Evolutionary conservation across 179 eudicot genomes (phyloP).

Genomic region (Drosera spatulata): DNA sequence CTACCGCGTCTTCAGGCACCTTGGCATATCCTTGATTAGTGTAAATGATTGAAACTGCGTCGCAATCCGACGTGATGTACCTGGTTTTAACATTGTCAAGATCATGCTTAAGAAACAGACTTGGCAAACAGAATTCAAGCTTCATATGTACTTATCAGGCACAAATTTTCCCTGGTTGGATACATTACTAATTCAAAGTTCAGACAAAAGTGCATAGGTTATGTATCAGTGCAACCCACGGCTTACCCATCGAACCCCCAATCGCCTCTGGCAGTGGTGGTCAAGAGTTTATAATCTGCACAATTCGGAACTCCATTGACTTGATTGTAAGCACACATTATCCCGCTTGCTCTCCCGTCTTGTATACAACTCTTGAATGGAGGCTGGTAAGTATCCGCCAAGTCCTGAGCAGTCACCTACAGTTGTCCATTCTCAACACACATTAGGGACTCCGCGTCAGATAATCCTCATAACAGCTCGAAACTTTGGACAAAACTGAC

Average conservation of each 20-base stretch:
- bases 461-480: too few relatives aligned
- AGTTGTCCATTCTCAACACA: background rate
- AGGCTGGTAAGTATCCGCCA: slow-evolving; percentile 61
- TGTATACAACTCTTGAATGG: slow-evolving; percentile 70
- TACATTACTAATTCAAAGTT: too few relatives aligned
- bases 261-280: too few relatives aligned
- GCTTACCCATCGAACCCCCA: too few relatives aligned
- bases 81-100: slow-evolving; percentile 5
- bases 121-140: too few relatives aligned
- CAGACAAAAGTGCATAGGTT: too few relatives aligned
- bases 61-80: slow-evolving; percentile 58
- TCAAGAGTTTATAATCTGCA: slow-evolving; percentile 47
- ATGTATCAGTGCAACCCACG: too few relatives aligned
- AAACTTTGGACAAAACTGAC: too few relatives aligned
- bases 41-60: slow-evolving; percentile 51
- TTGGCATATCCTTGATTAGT: slow-evolving; percentile 42
- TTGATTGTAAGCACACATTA: slow-evolving; percentile 63
- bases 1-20: slow-evolving; percentile 49
- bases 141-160: too few relatives aligned
- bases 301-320: slow-evolving; percentile 63
- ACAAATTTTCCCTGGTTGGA: too few relatives aligned
- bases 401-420: slow-evolving; percentile 63
- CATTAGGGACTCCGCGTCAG: too few relatives aligned
- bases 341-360: slow-evolving; percentile 66
- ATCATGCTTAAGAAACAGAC: too few relatives aligned